Conservation (phyloP, 176 grass and related monocot species). For the Luzula sylvatica region DNA sequence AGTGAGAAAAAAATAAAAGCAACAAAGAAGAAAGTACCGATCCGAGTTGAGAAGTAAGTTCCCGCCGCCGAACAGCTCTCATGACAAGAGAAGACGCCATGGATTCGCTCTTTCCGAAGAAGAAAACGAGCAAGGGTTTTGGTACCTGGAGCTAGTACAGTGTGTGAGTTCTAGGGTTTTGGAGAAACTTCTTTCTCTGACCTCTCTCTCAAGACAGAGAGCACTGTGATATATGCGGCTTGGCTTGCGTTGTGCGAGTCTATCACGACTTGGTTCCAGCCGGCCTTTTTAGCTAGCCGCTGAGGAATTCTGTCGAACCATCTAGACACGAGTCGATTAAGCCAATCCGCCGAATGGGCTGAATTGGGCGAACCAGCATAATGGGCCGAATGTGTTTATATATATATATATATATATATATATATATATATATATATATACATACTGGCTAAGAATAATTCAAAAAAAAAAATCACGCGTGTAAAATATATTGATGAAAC, state of each 20-base stretch:
- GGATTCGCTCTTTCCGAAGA: background rate
- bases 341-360: too few species aligned
- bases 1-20: background rate
- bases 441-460: too few species aligned
- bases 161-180: background rate
- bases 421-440: too few species aligned
- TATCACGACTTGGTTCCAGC: too few species aligned
- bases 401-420: too few species aligned
- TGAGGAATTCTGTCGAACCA: slow-evolving; percentile 18
- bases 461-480: too few species aligned
- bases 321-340: slow-evolving; percentile 2
- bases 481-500: too few species aligned
- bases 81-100: slow-evolving; percentile 58
- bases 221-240: too few species aligned
- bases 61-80: slow-evolving; percentile 40
- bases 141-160: background rate
- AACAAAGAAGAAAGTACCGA: slow-evolving; percentile 22
- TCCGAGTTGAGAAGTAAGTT: slow-evolving; percentile 49
- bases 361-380: too few species aligned
- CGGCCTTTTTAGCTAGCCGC: background rate
- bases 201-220: background rate
- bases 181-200: background rate
- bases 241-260: background rate
- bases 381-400: too few species aligned
- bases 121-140: slow-evolving; percentile 3